phyloP scores from a whole-genome alignment of 768 basidiomycete species.

The Leccinellum luteum region DNA sequence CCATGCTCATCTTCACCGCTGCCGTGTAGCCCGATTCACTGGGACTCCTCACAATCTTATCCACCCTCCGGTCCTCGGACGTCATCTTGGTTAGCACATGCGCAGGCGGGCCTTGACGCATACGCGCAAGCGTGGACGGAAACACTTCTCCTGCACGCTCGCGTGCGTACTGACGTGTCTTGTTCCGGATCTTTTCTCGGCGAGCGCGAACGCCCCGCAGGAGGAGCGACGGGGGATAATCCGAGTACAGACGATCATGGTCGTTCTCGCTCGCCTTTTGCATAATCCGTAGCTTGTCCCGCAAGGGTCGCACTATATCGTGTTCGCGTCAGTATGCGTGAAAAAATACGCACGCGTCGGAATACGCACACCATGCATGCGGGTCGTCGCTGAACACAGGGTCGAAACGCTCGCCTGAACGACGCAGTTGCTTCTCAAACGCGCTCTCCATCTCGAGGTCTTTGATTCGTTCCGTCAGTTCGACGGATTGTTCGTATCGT shows the following conservation, averaged over 20 bases:
- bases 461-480: slow-evolving; percentile 32
- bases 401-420: slow-evolving; percentile 14
- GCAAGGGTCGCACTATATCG: slow-evolving; percentile 38
- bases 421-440: slow-evolving; percentile 36
- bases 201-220: slow-evolving; percentile 53
- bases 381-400: slow-evolving; percentile 28
- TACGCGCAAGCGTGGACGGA: slow-evolving; percentile 43
- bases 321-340: slow-evolving; percentile 3
- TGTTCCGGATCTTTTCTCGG: slow-evolving; percentile 58
- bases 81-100: slow-evolving; percentile 56
- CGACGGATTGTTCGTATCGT: slow-evolving; percentile 38
- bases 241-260: slow-evolving; percentile 37
- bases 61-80: slow-evolving; percentile 42
- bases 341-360: background rate
- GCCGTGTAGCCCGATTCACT: slow-evolving; percentile 73
- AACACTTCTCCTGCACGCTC: slow-evolving; percentile 65
- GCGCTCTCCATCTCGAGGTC: slow-evolving; percentile 36
- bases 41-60: slow-evolving; percentile 48
- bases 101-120: slow-evolving; percentile 60
- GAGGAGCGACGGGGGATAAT: slow-evolving; percentile 50
- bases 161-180: slow-evolving; percentile 57
- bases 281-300: slow-evolving; percentile 31
- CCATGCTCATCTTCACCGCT: slow-evolving; percentile 54
- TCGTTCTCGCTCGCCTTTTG: slow-evolving; percentile 39
- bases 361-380: slow-evolving; percentile 23